phyloP scores from a whole-genome alignment of 2,329 filamentous ascomycete genomes.

The Pyricularia sp. region DNA sequence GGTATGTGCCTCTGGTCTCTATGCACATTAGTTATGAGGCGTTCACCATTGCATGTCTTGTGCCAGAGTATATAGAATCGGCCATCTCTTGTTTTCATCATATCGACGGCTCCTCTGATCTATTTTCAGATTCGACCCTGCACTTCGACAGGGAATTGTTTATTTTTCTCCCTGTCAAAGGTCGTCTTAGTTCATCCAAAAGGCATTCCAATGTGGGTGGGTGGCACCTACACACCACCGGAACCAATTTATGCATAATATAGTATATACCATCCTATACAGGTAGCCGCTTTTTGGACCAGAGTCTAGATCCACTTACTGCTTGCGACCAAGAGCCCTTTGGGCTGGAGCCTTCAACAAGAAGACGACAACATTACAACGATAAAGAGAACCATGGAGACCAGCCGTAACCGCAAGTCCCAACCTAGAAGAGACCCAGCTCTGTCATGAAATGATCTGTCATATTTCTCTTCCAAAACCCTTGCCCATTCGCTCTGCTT shows the following conservation, averaged over 20 bases:
- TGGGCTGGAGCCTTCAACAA: neutral
- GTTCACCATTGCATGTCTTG: neutral
- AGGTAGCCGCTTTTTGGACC: neutral
- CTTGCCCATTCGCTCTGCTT: neutral
- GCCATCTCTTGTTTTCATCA: neutral
- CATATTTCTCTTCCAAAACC: neutral
- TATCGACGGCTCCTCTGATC: neutral
- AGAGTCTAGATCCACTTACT: neutral
- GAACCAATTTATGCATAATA: neutral
- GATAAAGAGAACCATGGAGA: neutral
- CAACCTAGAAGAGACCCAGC: neutral
- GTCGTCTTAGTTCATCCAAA: neutral
- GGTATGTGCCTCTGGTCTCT: too few species aligned
- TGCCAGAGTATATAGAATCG: neutral
- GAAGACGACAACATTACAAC: neutral
- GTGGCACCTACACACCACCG: neutral
- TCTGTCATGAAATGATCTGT: neutral
- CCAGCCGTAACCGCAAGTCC: neutral
- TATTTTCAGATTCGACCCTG: too few species aligned
- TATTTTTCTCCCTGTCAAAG: neutral
- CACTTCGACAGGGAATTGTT: neutral
- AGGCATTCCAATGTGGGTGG: neutral
- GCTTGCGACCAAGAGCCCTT: neutral
- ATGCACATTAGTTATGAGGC: too few species aligned
- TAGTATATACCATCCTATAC: neutral